Evolutionary conservation across 352 stramenopile species (phyloP).

Genomic region (Pythium brassicae): DNA sequence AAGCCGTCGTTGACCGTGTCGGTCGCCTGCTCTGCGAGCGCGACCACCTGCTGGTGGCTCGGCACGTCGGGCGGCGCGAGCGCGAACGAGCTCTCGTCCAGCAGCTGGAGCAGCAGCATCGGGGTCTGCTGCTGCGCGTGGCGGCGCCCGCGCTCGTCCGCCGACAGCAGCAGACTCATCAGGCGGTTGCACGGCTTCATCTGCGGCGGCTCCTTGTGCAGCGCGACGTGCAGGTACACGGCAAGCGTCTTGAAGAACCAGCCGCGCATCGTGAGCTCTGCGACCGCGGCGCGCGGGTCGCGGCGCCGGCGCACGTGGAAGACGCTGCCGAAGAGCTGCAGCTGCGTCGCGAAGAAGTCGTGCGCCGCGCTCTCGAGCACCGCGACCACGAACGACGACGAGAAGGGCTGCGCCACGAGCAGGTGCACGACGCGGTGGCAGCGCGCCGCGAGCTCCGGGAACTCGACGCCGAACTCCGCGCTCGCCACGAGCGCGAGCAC

Average conservation of each 20-base stretch:
- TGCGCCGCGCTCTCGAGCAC: slow-evolving; percentile 59
- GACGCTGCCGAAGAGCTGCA: slow-evolving; percentile 51
- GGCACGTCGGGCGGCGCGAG: slow-evolving; percentile 56
- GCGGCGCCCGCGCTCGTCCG: slow-evolving; percentile 22
- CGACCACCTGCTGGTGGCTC: slow-evolving; percentile 64
- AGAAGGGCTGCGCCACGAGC: slow-evolving; percentile 66
- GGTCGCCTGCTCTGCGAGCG: slow-evolving; percentile 63
- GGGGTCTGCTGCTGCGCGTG: slow-evolving; percentile 30
- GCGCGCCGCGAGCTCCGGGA: slow-evolving; percentile 51
- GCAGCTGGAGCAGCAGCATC: slow-evolving; percentile 65
- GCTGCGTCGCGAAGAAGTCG: slow-evolving; percentile 65
- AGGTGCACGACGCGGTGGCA: slow-evolving; percentile 68
- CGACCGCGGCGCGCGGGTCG: slow-evolving; percentile 29
- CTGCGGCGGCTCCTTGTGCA: slow-evolving; percentile 64
- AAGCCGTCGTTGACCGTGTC: slow-evolving; percentile 48
- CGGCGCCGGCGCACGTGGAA: slow-evolving; percentile 39
- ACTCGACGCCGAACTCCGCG: slow-evolving; percentile 61
- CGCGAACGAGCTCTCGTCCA: slow-evolving; percentile 64
- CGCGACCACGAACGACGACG: slow-evolving; percentile 38
- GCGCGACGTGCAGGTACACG: slow-evolving; percentile 67
- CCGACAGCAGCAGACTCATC: slow-evolving; percentile 48
- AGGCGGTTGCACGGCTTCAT: slow-evolving; percentile 70
- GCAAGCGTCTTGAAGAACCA: slow-evolving; percentile 83
- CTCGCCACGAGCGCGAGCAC: slow-evolving; percentile 73
- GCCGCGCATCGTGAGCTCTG: slow-evolving; percentile 71